Base-by-base conservation (phyloP, 2,329 filamentous ascomycete genomes). In the Penicillium sp. region DNA sequence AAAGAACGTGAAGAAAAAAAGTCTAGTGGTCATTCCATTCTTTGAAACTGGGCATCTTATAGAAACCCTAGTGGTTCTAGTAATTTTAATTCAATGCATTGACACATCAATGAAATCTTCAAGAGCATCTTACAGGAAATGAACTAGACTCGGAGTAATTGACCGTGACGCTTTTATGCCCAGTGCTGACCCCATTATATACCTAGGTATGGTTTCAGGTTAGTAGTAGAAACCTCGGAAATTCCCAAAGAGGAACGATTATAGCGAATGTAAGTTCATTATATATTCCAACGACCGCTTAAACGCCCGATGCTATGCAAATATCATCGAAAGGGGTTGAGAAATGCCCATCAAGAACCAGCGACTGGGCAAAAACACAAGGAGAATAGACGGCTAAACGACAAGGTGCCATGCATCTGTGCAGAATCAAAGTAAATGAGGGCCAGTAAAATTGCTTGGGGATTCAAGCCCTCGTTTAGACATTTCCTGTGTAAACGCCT, bases 401-500 rank as follows among this genome's bases (percentile, higher is more conserved):
- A 52, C 29, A 51, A 52, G 29, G 50, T 21, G 48, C 51, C 46
- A 56, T 54, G 40, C 49, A 49, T 33, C 42, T 34, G 34, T 56
- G 48, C 45, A 55, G 24, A 46, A 52, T 28, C 18, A 44, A 43
- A n/a, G 31, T 50, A 46, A 58, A 36, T 14, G 26, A 44, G 13
- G n/a, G 40, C 10, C 26, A 5, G 8, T 34, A 10, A 24, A 8
- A 18, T 21, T 26, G 26, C 14, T 13, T 19, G 7, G 34, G 19
- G 19, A 14, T 42, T 62, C 44, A 68, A 34, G 39, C 45, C 19
- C 45, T 55, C n/a, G 52, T 31, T 34, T 55, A 57, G 18, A 56
- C n/a, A 45, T 50, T 59, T 16, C 63, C 64, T 6, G 71, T 73
- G 56, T 83, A 84, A 14, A 77, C 75, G 26, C 78, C 73, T 34